A percentile compares a stretch with the other conserved stretches of the same genome.
These are phyloP conservation scores for Coemansia sp. DNA, from an alignment of 192 early-diverging fungal genomes.

Conservation along the genomic window DNA sequence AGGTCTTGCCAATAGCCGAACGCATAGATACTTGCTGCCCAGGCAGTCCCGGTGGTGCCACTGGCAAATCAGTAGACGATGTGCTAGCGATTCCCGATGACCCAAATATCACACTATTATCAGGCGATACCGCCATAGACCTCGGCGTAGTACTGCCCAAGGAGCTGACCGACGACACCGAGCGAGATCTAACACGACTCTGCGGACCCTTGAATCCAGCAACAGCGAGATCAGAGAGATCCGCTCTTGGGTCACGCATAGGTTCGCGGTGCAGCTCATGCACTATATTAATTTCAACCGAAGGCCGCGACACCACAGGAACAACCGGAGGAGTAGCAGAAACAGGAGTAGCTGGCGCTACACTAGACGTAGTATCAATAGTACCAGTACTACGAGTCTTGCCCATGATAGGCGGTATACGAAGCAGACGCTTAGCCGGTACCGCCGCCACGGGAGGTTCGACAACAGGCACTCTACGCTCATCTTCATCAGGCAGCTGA, in stretches of 20 bases:
- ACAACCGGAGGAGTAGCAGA: background rate
- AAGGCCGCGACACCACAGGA: slow-evolving; percentile 13
- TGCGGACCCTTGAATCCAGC: background rate
- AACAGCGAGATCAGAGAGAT: slow-evolving; percentile 30
- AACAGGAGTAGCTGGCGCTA: background rate
- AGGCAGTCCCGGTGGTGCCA: background rate
- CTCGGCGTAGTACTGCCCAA: slow-evolving; percentile 15
- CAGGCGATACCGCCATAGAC: slow-evolving; percentile 26
- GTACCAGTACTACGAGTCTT: slow-evolving; percentile 9
- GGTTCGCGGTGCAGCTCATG: slow-evolving; percentile 37
- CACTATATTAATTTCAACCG: slow-evolving; percentile 37
- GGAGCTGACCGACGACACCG: slow-evolving; percentile 24
- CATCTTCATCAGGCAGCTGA: background rate
- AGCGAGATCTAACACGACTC: slow-evolving; percentile 13
- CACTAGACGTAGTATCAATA: background rate
- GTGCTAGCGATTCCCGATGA: background rate
- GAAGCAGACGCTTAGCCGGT: background rate
- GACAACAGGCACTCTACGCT: background rate
- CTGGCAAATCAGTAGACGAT: background rate
- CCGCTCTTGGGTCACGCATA: slow-evolving; percentile 40
- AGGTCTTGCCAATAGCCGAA: slow-evolving; percentile 27
- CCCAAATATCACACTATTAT: slow-evolving; percentile 9
- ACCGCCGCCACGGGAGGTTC: background rate
- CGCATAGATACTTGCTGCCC: background rate
- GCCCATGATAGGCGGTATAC: slow-evolving; percentile 5